phyloP scores from a whole-genome alignment of 345 rosid genomes.

The Hibiscus tridactylites region DNA sequence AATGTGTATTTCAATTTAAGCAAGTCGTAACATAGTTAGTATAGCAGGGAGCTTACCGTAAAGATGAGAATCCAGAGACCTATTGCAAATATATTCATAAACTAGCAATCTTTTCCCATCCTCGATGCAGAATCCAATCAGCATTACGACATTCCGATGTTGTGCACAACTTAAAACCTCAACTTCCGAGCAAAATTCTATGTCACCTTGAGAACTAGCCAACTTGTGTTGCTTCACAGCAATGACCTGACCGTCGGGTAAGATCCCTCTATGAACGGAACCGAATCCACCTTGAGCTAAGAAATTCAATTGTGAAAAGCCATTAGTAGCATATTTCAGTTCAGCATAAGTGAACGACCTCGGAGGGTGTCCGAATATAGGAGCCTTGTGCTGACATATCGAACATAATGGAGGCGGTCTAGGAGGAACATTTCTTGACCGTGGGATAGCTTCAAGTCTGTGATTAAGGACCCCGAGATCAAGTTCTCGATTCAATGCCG shows the following conservation, averaged over 20 bases:
- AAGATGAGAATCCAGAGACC: constrained; percentile 86
- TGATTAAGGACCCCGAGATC: constrained; percentile 31
- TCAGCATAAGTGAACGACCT: constrained; percentile 82
- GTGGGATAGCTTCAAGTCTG: constrained; percentile 60
- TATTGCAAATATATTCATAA: constrained; percentile 87
- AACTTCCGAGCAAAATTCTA: constrained; percentile 93
- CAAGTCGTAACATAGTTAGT: not conserved
- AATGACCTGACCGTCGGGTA: constrained; percentile 75
- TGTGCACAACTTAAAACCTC: constrained; percentile 97
- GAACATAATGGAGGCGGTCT: constrained; percentile 95
- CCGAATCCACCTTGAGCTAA: constrained; percentile 98
- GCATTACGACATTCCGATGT: constrained; percentile 89
- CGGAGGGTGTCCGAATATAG: constrained; percentile 90
- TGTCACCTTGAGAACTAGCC: constrained; percentile 95
- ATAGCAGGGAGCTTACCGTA: constrained; percentile 49
- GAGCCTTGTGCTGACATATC: constrained; percentile 83
- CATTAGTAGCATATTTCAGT: constrained; percentile 70
- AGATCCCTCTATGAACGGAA: constrained; percentile 77
- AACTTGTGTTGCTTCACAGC: constrained; percentile 92
- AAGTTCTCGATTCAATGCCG: constrained; percentile 43
- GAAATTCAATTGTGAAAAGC: constrained; percentile 76
- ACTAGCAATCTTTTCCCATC: constrained; percentile 82
- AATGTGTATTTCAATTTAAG: not conserved
- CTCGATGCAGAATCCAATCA: constrained; percentile 83
- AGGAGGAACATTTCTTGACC: constrained; percentile 60